Evolutionary conservation across 73 alveolate genomes (phyloP).

Genomic region (Uronychia setigera): DNA sequence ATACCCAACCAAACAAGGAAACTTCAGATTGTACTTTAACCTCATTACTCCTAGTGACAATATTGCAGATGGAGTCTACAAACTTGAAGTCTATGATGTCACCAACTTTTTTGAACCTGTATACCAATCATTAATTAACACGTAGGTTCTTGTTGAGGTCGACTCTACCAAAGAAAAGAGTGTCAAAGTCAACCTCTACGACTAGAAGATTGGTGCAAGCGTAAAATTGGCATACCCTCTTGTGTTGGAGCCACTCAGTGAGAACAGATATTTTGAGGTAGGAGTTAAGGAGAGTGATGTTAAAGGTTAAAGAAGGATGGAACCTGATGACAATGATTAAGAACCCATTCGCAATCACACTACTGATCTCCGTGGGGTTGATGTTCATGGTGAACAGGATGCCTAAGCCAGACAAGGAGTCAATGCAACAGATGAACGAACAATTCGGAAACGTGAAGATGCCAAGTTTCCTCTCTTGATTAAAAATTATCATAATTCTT

Average conservation of each 20-base stretch:
- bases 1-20: neutral
- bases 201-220: slow-evolving; percentile 10
- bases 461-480: slow-evolving; percentile 7
- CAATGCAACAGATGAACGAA: slow-evolving; percentile 27
- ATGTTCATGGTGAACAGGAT: slow-evolving; percentile 24
- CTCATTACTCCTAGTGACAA: neutral
- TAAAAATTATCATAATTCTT: no score
- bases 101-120: slow-evolving; percentile 7
- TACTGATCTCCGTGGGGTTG: slow-evolving; percentile 18
- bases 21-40: neutral
- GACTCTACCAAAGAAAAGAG: neutral
- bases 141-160: neutral
- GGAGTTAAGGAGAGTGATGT: neutral
- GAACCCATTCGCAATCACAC: slow-evolving; percentile 16
- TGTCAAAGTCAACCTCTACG: neutral
- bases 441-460: slow-evolving; percentile 13
- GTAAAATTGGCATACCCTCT: neutral
- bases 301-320: slow-evolving; percentile 10
- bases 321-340: slow-evolving; percentile 6
- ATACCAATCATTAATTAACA: no score
- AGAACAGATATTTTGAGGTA: slow-evolving; percentile 4
- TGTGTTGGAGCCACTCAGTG: slow-evolving; percentile 1
- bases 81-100: slow-evolving; percentile 2
- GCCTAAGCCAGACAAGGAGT: slow-evolving; percentile 38
- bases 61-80: slow-evolving; percentile 20